phyloP scores from a whole-genome alignment of 768 basidiomycete species.

The Omphalotus guepiniiformis region DNA sequence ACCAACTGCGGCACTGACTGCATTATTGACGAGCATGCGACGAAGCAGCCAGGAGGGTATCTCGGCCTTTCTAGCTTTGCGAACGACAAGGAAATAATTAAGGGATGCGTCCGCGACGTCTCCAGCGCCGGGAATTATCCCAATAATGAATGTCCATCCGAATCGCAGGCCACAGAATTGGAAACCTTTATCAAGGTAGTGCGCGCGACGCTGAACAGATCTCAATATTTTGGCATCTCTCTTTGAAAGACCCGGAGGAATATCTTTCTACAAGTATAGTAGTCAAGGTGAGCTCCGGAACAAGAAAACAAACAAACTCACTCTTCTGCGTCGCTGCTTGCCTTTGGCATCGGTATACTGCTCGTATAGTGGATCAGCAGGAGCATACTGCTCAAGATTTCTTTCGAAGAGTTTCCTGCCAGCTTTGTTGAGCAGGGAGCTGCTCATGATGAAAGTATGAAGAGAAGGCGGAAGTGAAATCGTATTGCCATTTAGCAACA shows the following conservation, averaged over 20 bases:
- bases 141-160: slow-evolving; percentile 84
- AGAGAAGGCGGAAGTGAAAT: neutral
- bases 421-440: slow-evolving; percentile 27
- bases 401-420: slow-evolving; percentile 59
- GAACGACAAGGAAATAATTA: slow-evolving; percentile 74
- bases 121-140: slow-evolving; percentile 66
- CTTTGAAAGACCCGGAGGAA: slow-evolving; percentile 71
- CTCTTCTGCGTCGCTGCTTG: slow-evolving; percentile 54
- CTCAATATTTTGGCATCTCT: slow-evolving; percentile 74
- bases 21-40: slow-evolving; percentile 76
- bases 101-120: slow-evolving; percentile 59
- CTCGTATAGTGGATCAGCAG: slow-evolving; percentile 75
- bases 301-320: slow-evolving; percentile 22
- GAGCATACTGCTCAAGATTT: slow-evolving; percentile 63
- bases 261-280: slow-evolving; percentile 49
- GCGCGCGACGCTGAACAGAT: slow-evolving; percentile 72
- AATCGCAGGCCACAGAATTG: slow-evolving; percentile 74
- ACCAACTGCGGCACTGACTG: slow-evolving; percentile 59
- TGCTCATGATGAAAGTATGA: slow-evolving; percentile 2
- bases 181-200: slow-evolving; percentile 87
- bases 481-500: neutral
- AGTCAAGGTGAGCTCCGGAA: neutral
- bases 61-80: slow-evolving; percentile 73
- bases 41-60: slow-evolving; percentile 59
- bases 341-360: slow-evolving; percentile 51